Evolutionary conservation across 106 monocot species (phyloP), one percentile per base, ranked within the genome.

Genomic region (Amphibolis antarctica): DNA sequence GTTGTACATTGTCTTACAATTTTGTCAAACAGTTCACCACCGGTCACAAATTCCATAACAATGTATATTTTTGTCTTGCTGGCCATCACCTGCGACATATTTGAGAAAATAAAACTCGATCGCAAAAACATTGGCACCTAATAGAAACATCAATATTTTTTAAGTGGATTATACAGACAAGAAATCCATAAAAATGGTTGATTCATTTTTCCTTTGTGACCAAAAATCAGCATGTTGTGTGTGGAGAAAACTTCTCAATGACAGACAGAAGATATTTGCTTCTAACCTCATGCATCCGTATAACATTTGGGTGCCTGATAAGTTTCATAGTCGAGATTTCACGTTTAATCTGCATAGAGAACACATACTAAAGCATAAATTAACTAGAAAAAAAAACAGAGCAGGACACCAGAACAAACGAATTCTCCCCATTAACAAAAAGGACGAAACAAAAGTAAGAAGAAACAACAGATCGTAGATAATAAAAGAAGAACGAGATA

Each of bases 321-420:
- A 94, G 69, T 66, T 94, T 94, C 88, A 89, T 94, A 9, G 93
- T 93, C 58, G 93, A 81, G 46, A 93, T 93, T 75, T 93, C 93
- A 50, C 92, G 88, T 72, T 93, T 93, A 63, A 93, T 93, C 93
- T 93, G 79, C 61, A 78, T 13, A 46, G 12, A 43, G 11, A 67
- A n/a, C 50, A 9, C 14, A 21, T 29, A 68, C 15, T 44, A n/a
- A 12, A 64, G 26, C 28, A 30, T 19, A 12, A 18, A 48, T 12
- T 9, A 48, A 4, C 1, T 11, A 48, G 48, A 36, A 7, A 36
- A 7, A 4, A 4, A 36, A 36, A 36, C n/a, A n/a, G n/a, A n/a
- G n/a, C n/a, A n/a, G n/a, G n/a, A n/a, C n/a, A n/a, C n/a, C n/a
- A n/a, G n/a, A n/a, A n/a, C n/a, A n/a, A n/a, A n/a, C n/a, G n/a